A percentile compares a stretch with the other conserved stretches of the same genome.
phyloP scores from a whole-genome alignment of 176 grass and related monocot species.

The Carex pumila region DNA sequence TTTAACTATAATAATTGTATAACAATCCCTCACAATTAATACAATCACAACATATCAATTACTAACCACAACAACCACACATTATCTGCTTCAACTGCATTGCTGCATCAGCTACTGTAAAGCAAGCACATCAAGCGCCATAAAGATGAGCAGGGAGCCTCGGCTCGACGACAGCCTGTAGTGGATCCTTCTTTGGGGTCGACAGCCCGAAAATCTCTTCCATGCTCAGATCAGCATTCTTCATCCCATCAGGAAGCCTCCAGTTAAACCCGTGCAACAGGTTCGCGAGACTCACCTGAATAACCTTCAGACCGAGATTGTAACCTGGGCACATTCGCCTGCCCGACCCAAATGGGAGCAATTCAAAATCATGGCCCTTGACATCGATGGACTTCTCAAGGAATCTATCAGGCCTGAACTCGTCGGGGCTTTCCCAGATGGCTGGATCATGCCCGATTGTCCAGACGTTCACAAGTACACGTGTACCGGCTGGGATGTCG shows the following conservation, averaged over 20 bases:
- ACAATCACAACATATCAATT: background rate
- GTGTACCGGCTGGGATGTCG: conserved; percentile 29
- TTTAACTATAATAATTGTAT: background rate
- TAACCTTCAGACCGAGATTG: conserved; percentile 41
- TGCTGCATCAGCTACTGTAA: background rate
- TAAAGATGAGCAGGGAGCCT: conserved; percentile 34
- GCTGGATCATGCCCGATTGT: conserved; percentile 38
- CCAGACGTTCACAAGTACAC: conserved; percentile 46
- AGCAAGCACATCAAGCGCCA: conserved; percentile 2
- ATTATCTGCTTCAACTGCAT: background rate
- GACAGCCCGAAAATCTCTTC: conserved; percentile 41
- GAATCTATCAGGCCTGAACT: conserved; percentile 46
- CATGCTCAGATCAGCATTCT: conserved; percentile 38
- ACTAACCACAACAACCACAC: background rate
- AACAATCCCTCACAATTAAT: background rate
- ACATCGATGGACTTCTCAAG: conserved; percentile 30
- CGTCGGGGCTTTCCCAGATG: conserved; percentile 39
- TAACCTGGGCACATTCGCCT: conserved; percentile 60
- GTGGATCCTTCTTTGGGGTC: conserved; percentile 25
- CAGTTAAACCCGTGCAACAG: conserved; percentile 49
- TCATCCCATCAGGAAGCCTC: conserved; percentile 36
- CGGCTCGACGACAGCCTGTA: conserved; percentile 14
- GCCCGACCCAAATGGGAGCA: conserved; percentile 48
- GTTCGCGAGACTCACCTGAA: conserved; percentile 40
- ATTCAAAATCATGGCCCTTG: conserved; percentile 51